Base-by-base conservation (phyloP, 140 eudicot species). In the Ambrosia hybrid region DNA sequence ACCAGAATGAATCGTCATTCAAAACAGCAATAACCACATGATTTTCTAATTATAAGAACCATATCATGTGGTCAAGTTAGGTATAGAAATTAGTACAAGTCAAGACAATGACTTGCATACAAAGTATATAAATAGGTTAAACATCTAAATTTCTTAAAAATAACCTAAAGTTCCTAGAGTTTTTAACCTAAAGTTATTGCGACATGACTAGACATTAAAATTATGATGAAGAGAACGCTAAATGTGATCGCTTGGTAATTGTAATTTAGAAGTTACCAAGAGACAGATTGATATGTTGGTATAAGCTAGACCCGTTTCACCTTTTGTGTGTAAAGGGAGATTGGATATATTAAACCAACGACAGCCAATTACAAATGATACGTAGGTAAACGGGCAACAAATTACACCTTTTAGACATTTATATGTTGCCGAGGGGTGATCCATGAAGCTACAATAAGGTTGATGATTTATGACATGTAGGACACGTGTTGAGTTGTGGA, bases 61-160 rank as follows among this genome's bases (percentile, higher is more conserved):
- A 53, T 71, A 55, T 71, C 43, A 71, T 56, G 66, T 71, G 75
- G 75, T 56, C 65, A 37, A 71, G 56, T 71, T 71, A 56, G 67
- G 75, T 71, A 56, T 14, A 17, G 53, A 71, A 10, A 57, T 56
- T 66, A 56, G 52, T 6, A 71, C 37, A 71, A 55, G 9, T 38
- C 14, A 17, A 3, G 75, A 70, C 41, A 37, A 71, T 37, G 67
- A 71, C 67, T 38, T 39, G 21, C 67, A 56, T 56, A 65, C 8
- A 39, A 65, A 39, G 58, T 13, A 7, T 37, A n/a, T n/a, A 36
- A 6, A 68, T 3, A 6, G 57, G 11, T 63, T 38, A 12, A 48
- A 67, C 59, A 26, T 67, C 6, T 67, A 16, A 10, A 13, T 15
- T 43, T 48, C 26, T 26, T 12, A 13, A 11, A 67, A 67, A 48